These are phyloP conservation scores for Halophytophthora polymorphica DNA, from an alignment of 352 stramenopile species.

Conservation along the genomic window DNA sequence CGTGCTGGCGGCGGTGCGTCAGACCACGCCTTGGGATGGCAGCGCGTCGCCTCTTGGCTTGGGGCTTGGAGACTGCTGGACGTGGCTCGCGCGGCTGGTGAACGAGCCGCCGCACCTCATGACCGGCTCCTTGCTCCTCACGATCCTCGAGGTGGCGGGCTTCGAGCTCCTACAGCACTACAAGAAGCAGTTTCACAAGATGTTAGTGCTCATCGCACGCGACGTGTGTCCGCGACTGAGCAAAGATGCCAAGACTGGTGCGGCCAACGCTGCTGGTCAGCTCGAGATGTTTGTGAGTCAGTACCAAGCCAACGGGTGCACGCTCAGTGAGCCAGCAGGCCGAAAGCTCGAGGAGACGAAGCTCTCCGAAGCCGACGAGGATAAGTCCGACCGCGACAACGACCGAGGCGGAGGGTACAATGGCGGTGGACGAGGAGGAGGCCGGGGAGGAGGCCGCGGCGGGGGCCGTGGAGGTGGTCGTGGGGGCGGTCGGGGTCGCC, in stretches of 20 bases:
- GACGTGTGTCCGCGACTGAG: conserved; percentile 64
- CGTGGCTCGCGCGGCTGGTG: conserved; percentile 62
- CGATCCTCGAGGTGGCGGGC: conserved; percentile 74
- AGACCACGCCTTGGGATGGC: conserved; percentile 59
- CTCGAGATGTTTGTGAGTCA: conserved; percentile 72
- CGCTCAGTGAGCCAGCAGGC: conserved; percentile 50
- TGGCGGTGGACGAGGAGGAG: conserved; percentile 3
- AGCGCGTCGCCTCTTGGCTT: conserved; percentile 52
- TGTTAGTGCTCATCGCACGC: conserved; percentile 62
- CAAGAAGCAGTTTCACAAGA: conserved; percentile 78
- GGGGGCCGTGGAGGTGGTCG: conserved; percentile 24
- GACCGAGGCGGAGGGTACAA: conserved; percentile 19
- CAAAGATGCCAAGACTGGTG: conserved; percentile 72
- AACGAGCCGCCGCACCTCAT: conserved; percentile 74
- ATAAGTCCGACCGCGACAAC: conserved; percentile 50
- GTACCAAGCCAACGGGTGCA: conserved; percentile 61
- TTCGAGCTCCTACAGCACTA: conserved; percentile 64
- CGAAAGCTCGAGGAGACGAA: conserved; percentile 73
- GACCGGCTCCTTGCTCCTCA: conserved; percentile 62
- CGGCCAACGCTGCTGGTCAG: conserved; percentile 68
- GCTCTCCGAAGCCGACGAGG: conserved; percentile 59
- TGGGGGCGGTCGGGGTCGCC: conserved; percentile 26
- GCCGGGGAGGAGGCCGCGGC: conserved; percentile 17
- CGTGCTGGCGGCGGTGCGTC: conserved; percentile 65
- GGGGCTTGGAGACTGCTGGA: conserved; percentile 65